A percentile compares a stretch with the other conserved stretches of the same genome.
Evolutionary conservation across 2,329 filamentous ascomycete genomes (phyloP).

Genomic region (Coleophoma cylindrospora): DNA sequence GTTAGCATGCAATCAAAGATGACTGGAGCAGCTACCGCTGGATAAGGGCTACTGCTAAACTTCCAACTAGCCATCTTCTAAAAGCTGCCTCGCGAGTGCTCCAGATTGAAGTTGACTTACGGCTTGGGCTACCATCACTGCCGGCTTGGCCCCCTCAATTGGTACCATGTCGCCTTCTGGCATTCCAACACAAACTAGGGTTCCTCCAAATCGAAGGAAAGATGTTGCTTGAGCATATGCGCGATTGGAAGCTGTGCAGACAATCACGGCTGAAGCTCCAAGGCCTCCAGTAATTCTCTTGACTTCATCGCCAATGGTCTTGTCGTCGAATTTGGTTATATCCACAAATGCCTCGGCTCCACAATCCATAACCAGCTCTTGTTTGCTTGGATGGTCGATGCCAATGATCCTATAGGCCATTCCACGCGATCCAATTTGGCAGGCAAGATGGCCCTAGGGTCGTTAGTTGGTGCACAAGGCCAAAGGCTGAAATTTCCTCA

Average conservation of each 20-base stretch:
- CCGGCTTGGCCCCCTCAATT: constrained; percentile 39
- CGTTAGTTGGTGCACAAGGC: constrained; percentile 6
- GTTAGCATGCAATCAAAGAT: no score
- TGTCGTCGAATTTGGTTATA: constrained; percentile 45
- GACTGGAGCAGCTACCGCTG: no score
- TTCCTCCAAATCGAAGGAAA: constrained; percentile 43
- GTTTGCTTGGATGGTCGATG: constrained; percentile 59
- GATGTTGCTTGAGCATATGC: constrained; percentile 43
- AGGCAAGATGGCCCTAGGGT: constrained; percentile 51
- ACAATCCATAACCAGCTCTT: constrained; percentile 48
- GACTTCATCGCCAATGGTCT: constrained; percentile 48
- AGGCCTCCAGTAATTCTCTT: constrained; percentile 49
- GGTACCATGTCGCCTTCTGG: constrained; percentile 39
- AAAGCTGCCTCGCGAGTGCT: no score
- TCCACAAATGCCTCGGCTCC: constrained; percentile 65
- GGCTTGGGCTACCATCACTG: constrained; percentile 33
- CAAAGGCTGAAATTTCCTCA: constrained; percentile 7
- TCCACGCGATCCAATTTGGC: constrained; percentile 53
- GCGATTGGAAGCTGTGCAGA: constrained; percentile 44
- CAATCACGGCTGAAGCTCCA: constrained; percentile 56
- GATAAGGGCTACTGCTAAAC: no score
- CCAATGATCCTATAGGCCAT: constrained; percentile 62
- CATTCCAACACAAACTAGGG: constrained; percentile 45
- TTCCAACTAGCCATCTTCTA: no score
- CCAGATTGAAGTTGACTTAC: neutral